Conservation (phyloP, 2,329 filamentous ascomycete genomes). For the Fusarium robinianum region DNA sequence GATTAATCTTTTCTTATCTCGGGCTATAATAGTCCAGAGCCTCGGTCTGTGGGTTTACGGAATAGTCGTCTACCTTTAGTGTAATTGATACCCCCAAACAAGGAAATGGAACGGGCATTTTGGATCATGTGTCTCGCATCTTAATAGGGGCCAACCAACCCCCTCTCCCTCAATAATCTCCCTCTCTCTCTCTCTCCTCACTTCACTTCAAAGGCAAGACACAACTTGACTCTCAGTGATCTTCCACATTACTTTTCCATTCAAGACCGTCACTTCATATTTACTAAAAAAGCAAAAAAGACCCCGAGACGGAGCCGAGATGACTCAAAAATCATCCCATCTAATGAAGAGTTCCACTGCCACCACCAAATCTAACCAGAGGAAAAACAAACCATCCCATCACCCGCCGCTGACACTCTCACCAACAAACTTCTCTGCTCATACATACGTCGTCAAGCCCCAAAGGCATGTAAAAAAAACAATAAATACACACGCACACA, state of each 20-base stretch:
- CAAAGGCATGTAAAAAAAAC: slow-evolving; percentile 23
- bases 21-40: too few species aligned
- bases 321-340: slow-evolving; percentile 23
- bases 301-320: slow-evolving; percentile 11
- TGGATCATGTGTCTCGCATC: neutral
- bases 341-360: too few species aligned
- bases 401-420: slow-evolving; percentile 16
- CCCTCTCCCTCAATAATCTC: too few species aligned
- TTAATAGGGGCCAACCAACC: too few species aligned
- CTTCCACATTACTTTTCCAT: slow-evolving; percentile 30
- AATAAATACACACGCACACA: slow-evolving; percentile 27
- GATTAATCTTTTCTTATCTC: too few species aligned
- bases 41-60: too few species aligned
- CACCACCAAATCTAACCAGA: too few species aligned
- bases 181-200: too few species aligned
- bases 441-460: slow-evolving; percentile 37
- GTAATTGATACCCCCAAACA: slow-evolving; percentile 23
- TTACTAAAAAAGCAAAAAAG: slow-evolving; percentile 17
- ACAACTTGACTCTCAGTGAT: slow-evolving; percentile 19
- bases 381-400: slow-evolving; percentile 17
- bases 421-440: slow-evolving; percentile 20
- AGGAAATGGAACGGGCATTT: neutral
- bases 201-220: too few species aligned
- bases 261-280: too few species aligned
- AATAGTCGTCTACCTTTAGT: neutral